Evolutionary conservation across 139 green algal genomes (phyloP), one percentile per base, ranked within the genome.

Genomic region (Yamagishiella unicocca): DNA sequence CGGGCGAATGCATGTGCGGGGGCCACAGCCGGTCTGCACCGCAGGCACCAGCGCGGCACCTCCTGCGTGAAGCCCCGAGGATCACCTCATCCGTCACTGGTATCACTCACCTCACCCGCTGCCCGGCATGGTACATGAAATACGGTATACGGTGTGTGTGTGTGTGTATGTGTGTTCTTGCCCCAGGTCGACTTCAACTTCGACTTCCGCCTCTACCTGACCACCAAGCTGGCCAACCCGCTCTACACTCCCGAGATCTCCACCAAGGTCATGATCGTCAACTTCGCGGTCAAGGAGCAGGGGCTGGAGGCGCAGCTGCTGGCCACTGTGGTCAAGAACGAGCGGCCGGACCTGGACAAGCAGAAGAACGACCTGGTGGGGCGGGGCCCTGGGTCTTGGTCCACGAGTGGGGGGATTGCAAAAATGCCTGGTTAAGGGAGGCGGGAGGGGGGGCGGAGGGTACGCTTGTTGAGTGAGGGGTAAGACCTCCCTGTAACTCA

Each of bases 131-230:
- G n/a, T 61, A 61, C 17, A 17, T 17, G 50, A 61, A 61, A 12
- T 61, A 17, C 17, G 12, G 50, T 12, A 25, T 25, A 61, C 17
- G 50, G 50, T 25, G 14, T 12, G 50, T 61, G 50, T 61, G 14
- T 61, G 12, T 61, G 50, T 17, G 14, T 61, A 12, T 17, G 14
- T 61, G 14, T 17, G 50, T 17, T 17, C 50, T 61, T 61, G n/a
- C n/a, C n/a, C n/a, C n/a, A n/a, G n/a, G n/a, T n/a, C n/a, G 96
- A 98, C 90, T 96, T 95, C 92, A 96, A 96, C 84, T 87, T 89
- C 27, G 91, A 96, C 82, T 98, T 98, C 91, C 94, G 92, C 87
- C 92, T 98, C 42, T 98, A 98, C 90, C 91, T 98, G 50, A 97
- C 95, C 62, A 97, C 95, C 71, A 98, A 98, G 94, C 90, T 98